phyloP scores from a whole-genome alignment of 2,329 filamentous ascomycete species.

The Hymenoscyphus linearis region DNA sequence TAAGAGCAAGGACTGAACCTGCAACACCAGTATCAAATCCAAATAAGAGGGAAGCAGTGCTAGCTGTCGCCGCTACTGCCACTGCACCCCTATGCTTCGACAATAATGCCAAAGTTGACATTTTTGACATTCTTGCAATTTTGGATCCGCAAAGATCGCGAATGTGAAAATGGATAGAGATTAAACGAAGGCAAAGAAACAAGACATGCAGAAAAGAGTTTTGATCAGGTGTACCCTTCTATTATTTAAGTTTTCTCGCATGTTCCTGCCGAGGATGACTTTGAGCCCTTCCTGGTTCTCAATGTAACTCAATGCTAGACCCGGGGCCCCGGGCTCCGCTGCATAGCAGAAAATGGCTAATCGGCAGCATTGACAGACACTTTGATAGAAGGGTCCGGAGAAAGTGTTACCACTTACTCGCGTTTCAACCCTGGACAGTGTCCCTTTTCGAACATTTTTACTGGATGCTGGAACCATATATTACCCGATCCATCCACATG shows the following conservation, averaged over 20 bases:
- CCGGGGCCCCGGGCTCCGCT: neutral
- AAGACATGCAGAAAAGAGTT: neutral
- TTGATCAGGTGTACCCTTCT: neutral
- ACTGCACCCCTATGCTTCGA: conserved; percentile 17
- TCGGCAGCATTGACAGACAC: no score
- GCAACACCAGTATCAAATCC: conserved; percentile 25
- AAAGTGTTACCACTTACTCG: neutral
- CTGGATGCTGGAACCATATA: neutral
- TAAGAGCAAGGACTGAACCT: conserved; percentile 18
- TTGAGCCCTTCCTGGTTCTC: neutral
- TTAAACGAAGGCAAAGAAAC: neutral
- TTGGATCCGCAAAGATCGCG: neutral
- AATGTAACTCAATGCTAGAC: neutral
- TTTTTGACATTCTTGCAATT: neutral
- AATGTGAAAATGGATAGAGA: neutral
- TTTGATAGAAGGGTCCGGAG: neutral
- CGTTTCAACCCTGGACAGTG: neutral
- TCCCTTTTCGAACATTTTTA: neutral
- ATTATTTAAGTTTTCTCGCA: neutral
- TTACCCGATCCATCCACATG: neutral
- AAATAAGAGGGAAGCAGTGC: conserved; percentile 22
- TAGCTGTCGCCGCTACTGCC: conserved; percentile 16
- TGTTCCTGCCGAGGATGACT: neutral
- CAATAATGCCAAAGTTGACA: conserved; percentile 2
- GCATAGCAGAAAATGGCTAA: neutral